These are phyloP conservation scores for Pseudogymnoascus sp. DNA, from an alignment of 2,329 filamentous ascomycete genomes.

Conservation along the genomic window DNA sequence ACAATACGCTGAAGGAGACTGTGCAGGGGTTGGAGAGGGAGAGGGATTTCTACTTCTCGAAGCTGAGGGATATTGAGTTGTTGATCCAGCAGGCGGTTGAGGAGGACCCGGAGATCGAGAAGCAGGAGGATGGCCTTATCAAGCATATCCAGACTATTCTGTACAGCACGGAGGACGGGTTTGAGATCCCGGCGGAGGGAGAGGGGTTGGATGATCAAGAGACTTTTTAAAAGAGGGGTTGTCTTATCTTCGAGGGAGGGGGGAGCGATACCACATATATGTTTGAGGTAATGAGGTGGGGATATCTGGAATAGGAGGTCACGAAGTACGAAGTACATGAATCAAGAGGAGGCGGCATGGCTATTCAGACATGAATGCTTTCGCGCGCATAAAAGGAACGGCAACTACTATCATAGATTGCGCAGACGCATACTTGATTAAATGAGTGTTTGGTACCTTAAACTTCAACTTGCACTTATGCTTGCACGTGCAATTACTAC, in stretches of 20 bases:
- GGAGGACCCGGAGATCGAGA: conserved; percentile 85
- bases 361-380: background rate
- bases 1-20: conserved; percentile 84
- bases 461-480: background rate
- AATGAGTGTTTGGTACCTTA: conserved; percentile 1
- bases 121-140: conserved; percentile 84
- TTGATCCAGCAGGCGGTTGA: conserved; percentile 90
- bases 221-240: conserved; percentile 52
- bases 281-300: background rate
- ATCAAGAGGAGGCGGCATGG: conserved; percentile 1
- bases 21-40: conserved; percentile 93
- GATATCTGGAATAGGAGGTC: background rate
- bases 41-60: conserved; percentile 98
- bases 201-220: conserved; percentile 69
- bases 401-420: conserved; percentile 5
- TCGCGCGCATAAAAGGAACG: background rate
- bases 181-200: conserved; percentile 77
- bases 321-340: conserved; percentile 4
- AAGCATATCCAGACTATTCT: conserved; percentile 96
- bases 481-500: background rate
- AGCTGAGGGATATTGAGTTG: conserved; percentile 93
- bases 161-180: conserved; percentile 91
- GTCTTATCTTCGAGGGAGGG: background rate
- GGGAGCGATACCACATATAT: background rate
- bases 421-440: conserved; percentile 7